These are phyloP conservation scores for Candida khao-thaluensis DNA, from an alignment of 805 yeast genomes.

Conservation along the genomic window DNA sequence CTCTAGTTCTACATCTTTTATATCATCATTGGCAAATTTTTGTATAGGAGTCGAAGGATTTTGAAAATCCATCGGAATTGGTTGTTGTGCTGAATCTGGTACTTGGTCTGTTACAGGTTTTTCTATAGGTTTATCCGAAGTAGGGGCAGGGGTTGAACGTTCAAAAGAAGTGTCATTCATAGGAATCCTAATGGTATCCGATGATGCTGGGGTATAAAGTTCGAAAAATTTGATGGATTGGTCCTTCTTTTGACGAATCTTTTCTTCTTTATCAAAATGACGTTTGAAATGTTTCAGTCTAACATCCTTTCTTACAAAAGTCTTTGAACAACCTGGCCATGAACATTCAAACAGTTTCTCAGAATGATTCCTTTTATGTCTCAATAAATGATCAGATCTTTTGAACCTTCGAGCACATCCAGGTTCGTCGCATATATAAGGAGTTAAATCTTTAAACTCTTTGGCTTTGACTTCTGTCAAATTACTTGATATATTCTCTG, in stretches of 20 bases:
- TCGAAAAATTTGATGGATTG: constrained; percentile 5
- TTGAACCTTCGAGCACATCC: constrained; percentile 53
- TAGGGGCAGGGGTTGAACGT: neutral
- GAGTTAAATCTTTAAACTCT: neutral
- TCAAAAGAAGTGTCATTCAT: constrained; percentile 5
- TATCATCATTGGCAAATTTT: constrained; percentile 3
- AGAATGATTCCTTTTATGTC: constrained; percentile 57
- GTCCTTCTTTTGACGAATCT: constrained; percentile 1
- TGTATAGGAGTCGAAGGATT: constrained; percentile 5
- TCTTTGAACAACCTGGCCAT: constrained; percentile 19
- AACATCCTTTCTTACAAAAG: constrained; percentile 21
- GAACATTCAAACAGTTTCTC: constrained; percentile 13
- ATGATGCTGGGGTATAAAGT: constrained; percentile 8
- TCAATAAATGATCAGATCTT: constrained; percentile 56
- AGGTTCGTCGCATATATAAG: constrained; percentile 38
- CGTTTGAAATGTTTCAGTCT: constrained; percentile 19
- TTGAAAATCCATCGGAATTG: constrained; percentile 1
- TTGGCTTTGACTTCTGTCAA: neutral
- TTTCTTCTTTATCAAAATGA: constrained; percentile 8
- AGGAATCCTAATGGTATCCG: constrained; percentile 3
- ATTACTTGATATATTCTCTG: neutral
- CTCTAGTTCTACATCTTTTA: constrained; percentile 5
- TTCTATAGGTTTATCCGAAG: neutral
- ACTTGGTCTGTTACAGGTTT: neutral
- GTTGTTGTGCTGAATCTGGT: neutral